Conservation (phyloP, 805 yeast genomes). For the Suhomyces sp. region DNA sequence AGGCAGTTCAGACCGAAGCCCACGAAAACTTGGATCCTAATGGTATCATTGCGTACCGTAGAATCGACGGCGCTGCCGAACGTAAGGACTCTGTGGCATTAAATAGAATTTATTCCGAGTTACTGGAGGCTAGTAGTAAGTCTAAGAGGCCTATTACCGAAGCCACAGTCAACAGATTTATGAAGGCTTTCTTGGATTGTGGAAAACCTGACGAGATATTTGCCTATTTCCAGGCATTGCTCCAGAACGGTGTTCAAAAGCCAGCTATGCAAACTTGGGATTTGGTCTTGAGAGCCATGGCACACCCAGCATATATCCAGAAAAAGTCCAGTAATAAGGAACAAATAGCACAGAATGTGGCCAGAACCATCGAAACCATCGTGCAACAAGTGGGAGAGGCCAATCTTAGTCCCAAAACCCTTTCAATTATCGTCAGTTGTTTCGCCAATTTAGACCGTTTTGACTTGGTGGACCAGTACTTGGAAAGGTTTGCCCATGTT, state of each 20-base stretch:
- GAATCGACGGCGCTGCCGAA: conserved; percentile 20
- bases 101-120: conserved; percentile 21
- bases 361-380: conserved; percentile 30
- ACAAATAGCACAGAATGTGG: conserved; percentile 19
- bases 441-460: conserved; percentile 37
- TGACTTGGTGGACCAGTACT: conserved; percentile 41
- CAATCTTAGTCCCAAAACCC: conserved; percentile 47
- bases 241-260: conserved; percentile 29
- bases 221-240: conserved; percentile 50
- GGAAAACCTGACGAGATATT: conserved; percentile 36
- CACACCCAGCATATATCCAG: conserved; percentile 29
- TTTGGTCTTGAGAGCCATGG: conserved; percentile 50
- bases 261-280: conserved; percentile 60
- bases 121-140: conserved; percentile 20
- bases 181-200: conserved; percentile 44
- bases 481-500: conserved; percentile 27
- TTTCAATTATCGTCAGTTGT: conserved; percentile 46
- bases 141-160: conserved; percentile 37
- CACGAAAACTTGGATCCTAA: conserved; percentile 34
- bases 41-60: conserved; percentile 19
- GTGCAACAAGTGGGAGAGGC: conserved; percentile 17
- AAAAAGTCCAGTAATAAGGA: conserved; percentile 25
- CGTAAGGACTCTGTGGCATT: conserved; percentile 18
- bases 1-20: conserved; percentile 9
- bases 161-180: conserved; percentile 39